Base-by-base conservation (phyloP, 176 grass and related monocot genomes). In the Puccinellia tenuiflora region DNA sequence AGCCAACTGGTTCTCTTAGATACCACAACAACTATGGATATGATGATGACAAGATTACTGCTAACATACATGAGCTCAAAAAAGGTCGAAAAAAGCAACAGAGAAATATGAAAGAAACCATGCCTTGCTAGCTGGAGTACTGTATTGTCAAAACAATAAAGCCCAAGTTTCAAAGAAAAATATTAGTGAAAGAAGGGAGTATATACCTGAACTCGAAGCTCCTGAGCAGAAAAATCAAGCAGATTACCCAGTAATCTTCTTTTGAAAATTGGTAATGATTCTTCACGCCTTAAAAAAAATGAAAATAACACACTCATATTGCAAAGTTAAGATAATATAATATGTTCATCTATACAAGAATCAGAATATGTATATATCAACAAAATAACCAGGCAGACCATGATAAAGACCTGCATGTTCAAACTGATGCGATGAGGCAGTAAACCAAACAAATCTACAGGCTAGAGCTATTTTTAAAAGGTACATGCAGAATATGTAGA, bases 211-310 rank as follows among this genome's bases (percentile, higher is more conserved):
- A 92, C 81, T 83, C 89, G 92, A 77, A 95, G 87, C 85, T 95
- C 90, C 84, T 88, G 91, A 80, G 90, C 87, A 83, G 90, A 79
- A 90, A 94, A 94, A 88, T 94, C 92, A 83, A 94, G 85, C 74
- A 94, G 88, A 72, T 79, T 83, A 67, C 85, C 52, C 48, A 94
- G 38, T 70, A 94, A 87, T 73, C 90, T 89, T 77, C 92, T 94
- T 92, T 94, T 94, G 75, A 94, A 92, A 68, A 90, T 62, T 39
- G 92, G 92, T 40, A 94, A 79, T 18, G 85, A 85, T 51, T 92
- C 92, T 81, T 94, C 92, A 72, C 90, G 92, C 68, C 92, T 94
- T 91, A 67, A 94, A 87, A 74, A 52, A 73, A 82, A 25, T 22
- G 1, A 77, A 90, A 79, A 73, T 54, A 50, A 25, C 52, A 59